A percentile compares a stretch with the other conserved stretches of the same genome.
Conservation (phyloP, 2,329 filamentous ascomycete genomes). For the Coniochaeta sp. region DNA sequence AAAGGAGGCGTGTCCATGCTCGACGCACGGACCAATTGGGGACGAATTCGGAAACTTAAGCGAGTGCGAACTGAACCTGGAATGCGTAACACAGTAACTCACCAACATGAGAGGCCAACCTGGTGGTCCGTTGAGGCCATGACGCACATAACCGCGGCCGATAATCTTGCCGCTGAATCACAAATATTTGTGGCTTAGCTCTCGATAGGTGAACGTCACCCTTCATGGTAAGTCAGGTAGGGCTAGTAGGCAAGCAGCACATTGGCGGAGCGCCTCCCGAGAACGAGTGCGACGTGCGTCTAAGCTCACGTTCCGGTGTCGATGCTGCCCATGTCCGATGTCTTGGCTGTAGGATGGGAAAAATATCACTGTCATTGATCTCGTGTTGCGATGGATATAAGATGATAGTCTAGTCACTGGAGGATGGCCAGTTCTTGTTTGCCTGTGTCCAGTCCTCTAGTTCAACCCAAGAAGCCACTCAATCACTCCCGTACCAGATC, state of each 20-base stretch:
- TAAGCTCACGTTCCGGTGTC: background rate
- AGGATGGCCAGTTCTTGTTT: background rate
- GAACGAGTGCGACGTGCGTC: background rate
- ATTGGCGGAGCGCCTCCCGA: background rate
- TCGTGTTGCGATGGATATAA: background rate
- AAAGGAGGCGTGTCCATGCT: no score
- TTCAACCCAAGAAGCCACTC: background rate
- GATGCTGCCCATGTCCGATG: background rate
- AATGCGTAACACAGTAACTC: no score
- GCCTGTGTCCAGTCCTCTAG: background rate
- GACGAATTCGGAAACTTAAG: background rate
- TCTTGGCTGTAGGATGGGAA: background rate
- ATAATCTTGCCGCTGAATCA: background rate
- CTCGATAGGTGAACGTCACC: background rate
- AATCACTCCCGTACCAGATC: background rate
- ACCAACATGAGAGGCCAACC: no score
- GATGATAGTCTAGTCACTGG: background rate
- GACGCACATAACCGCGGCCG: background rate
- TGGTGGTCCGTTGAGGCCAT: no score
- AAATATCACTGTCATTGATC: background rate
- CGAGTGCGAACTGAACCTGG: background rate
- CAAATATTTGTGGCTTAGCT: background rate
- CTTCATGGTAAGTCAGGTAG: background rate
- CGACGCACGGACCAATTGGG: background rate
- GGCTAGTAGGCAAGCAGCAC: background rate